A percentile compares a stretch with the other conserved stretches of the same genome.
phyloP scores from a whole-genome alignment of 257 asterid genomes.

The Solanum bulbocastanum region DNA sequence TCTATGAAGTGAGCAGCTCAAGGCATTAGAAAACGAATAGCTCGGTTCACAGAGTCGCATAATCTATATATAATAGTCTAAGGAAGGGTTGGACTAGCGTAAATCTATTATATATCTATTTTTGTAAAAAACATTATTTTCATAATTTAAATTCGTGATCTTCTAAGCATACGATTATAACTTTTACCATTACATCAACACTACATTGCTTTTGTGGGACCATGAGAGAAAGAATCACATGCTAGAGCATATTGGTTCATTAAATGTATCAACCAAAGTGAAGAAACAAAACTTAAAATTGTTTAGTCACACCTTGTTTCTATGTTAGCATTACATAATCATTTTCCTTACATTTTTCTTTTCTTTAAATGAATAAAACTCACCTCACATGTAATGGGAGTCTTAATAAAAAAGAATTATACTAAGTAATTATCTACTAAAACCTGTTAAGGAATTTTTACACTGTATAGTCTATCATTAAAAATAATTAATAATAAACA shows the following conservation, averaged over 20 bases:
- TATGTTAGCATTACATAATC: constrained; percentile 11
- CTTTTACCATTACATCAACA: background rate
- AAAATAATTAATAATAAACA: background rate
- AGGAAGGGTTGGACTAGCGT: background rate
- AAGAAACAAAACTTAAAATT: background rate
- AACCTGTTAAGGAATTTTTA: background rate
- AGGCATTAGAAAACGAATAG: background rate
- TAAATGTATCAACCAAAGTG: background rate
- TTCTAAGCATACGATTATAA: background rate
- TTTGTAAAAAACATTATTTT: too few relatives aligned
- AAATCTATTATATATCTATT: background rate
- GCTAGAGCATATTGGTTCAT: background rate
- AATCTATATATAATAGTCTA: background rate
- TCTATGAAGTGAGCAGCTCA: background rate
- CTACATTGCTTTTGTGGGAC: background rate
- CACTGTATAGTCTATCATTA: background rate
- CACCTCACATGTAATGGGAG: background rate
- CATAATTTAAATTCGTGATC: background rate
- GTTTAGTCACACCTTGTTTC: background rate
- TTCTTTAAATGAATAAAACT: background rate
- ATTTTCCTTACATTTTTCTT: background rate
- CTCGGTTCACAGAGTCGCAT: background rate
- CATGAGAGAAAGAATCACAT: background rate
- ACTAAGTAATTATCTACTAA: background rate
- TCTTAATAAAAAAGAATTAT: background rate